Evolutionary conservation across 2,329 filamentous ascomycete species (phyloP).

Genomic region (Geoglossum cookeanum): DNA sequence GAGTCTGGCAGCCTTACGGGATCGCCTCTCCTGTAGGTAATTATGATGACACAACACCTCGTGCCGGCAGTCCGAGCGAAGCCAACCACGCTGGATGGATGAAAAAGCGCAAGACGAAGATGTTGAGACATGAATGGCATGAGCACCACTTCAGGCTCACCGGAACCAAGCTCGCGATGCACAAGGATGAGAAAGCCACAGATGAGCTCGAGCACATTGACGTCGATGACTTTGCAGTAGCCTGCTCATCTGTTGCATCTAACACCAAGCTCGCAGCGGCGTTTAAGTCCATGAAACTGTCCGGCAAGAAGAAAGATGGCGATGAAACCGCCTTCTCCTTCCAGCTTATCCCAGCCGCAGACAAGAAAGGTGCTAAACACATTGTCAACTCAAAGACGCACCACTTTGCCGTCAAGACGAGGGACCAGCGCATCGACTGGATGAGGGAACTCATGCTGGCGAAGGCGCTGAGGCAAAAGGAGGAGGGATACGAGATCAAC

Average conservation of each 20-base stretch:
- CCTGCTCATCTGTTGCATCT: slow-evolving; percentile 58
- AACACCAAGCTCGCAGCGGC: slow-evolving; percentile 72
- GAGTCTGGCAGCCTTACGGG: slow-evolving; percentile 10
- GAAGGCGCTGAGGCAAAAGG: slow-evolving; percentile 70
- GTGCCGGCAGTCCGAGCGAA: slow-evolving; percentile 23
- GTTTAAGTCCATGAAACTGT: slow-evolving; percentile 60
- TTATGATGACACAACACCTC: slow-evolving; percentile 11
- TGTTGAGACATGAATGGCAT: slow-evolving; percentile 86
- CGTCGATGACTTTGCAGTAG: slow-evolving; percentile 75
- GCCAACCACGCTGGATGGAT: slow-evolving; percentile 68
- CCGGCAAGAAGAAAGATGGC: slow-evolving; percentile 33
- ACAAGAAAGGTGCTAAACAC: slow-evolving; percentile 28
- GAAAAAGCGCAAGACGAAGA: slow-evolving; percentile 79
- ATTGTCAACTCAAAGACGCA: slow-evolving; percentile 62
- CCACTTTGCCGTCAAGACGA: slow-evolving; percentile 74
- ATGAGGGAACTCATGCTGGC: slow-evolving; percentile 87
- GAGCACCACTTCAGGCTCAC: slow-evolving; percentile 79
- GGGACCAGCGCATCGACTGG: slow-evolving; percentile 92
- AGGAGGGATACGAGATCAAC: slow-evolving; percentile 62
- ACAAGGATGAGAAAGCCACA: slow-evolving; percentile 34
- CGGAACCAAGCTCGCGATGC: slow-evolving; percentile 56
- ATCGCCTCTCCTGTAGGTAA: slow-evolving; percentile 18
- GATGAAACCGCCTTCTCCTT: slow-evolving; percentile 58
- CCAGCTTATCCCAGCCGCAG: slow-evolving; percentile 59
- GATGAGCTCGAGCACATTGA: slow-evolving; percentile 64